Evolutionary conservation across 2,329 filamentous ascomycete genomes (phyloP).

Genomic region (Aspergillus melleus): DNA sequence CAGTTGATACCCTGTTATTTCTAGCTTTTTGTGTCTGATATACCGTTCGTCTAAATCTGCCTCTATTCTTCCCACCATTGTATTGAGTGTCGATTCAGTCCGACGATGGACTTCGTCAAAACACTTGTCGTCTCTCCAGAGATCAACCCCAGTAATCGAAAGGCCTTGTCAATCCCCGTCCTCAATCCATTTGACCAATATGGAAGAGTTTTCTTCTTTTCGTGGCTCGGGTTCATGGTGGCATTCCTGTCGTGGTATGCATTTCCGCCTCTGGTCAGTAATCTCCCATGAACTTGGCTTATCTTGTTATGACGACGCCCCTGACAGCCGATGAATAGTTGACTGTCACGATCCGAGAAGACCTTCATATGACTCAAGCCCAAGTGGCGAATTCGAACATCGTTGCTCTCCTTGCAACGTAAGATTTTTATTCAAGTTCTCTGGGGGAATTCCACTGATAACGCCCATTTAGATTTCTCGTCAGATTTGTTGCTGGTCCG

Average conservation of each 20-base stretch:
- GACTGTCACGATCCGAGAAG: conserved; percentile 74
- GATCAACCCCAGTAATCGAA: conserved; percentile 80
- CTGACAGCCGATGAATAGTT: conserved; percentile 46
- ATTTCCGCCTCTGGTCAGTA: conserved; percentile 75
- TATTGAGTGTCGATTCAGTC: background rate
- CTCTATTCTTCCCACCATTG: background rate
- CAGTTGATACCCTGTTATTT: background rate
- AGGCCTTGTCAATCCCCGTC: conserved; percentile 76
- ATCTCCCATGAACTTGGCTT: conserved; percentile 7
- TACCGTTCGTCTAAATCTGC: background rate
- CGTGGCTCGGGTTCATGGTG: conserved; percentile 81
- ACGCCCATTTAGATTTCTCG: conserved; percentile 56
- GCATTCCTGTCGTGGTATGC: conserved; percentile 91
- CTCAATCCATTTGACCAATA: conserved; percentile 78
- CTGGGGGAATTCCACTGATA: background rate
- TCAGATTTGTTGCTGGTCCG: conserved; percentile 76
- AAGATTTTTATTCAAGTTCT: conserved; percentile 26
- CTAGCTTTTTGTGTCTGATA: background rate
- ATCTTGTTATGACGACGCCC: background rate
- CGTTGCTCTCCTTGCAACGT: conserved; percentile 72
- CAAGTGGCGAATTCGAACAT: conserved; percentile 91
- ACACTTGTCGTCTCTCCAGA: conserved; percentile 57
- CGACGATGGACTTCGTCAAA: conserved; percentile 26
- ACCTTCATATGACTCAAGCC: conserved; percentile 68
- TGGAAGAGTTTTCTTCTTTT: conserved; percentile 87